These are phyloP conservation scores for Thalassiosira hispida DNA, from an alignment of 352 stramenopile genomes.

Conservation along the genomic window DNA sequence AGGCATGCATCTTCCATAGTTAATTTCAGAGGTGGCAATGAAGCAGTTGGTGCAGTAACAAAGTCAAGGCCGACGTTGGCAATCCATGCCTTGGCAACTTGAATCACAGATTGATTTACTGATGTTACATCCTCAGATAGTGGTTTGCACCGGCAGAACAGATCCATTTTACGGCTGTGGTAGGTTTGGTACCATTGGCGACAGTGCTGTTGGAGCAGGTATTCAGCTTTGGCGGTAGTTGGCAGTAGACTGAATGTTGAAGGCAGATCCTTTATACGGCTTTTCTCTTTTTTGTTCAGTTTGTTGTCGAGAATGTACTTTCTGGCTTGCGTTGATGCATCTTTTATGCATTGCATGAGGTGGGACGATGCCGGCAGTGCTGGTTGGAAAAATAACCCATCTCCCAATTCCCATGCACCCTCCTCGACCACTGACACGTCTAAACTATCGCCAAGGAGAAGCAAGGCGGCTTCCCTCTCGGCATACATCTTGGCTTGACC, in stretches of 20 bases:
- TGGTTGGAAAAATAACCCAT: constrained; percentile 69
- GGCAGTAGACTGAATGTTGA: constrained; percentile 51
- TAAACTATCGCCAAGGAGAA: constrained; percentile 56
- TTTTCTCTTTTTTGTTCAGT: constrained; percentile 18
- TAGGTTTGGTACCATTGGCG: constrained; percentile 52
- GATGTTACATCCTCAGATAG: constrained; percentile 51
- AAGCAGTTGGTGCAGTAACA: constrained; percentile 30
- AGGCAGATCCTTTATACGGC: constrained; percentile 9
- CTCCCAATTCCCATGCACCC: constrained; percentile 59
- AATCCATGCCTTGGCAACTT: constrained; percentile 49
- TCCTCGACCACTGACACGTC: constrained; percentile 59
- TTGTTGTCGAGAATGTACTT: constrained; percentile 22
- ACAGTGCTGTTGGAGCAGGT: constrained; percentile 75
- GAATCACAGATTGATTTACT: constrained; percentile 61
- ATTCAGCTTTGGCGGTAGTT: constrained; percentile 59
- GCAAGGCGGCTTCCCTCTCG: constrained; percentile 73
- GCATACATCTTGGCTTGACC: constrained; percentile 80
- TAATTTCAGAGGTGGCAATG: constrained; percentile 67
- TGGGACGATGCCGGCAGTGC: constrained; percentile 54
- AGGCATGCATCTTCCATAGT: constrained; percentile 63
- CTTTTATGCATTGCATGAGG: constrained; percentile 51
- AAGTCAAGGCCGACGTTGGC: constrained; percentile 46
- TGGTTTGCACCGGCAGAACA: constrained; percentile 79
- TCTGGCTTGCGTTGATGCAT: constrained; percentile 37
- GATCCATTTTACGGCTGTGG: constrained; percentile 56